Conservation (phyloP, 2,329 filamentous ascomycete species). For the Lasiodiplodia sp. region DNA sequence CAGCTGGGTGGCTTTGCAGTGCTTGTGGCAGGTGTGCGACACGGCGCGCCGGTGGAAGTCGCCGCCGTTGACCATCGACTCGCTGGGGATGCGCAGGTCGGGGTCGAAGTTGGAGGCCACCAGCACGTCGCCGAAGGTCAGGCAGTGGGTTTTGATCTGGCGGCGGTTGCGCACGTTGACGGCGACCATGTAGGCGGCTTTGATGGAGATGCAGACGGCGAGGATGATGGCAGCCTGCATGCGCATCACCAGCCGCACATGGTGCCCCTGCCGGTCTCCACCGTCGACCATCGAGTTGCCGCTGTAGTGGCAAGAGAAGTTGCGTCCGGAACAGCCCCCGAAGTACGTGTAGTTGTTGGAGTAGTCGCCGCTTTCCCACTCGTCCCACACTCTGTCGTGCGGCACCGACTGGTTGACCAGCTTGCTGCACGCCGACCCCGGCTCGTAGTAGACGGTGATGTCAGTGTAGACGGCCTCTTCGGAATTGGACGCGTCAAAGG, state of each 20-base stretch:
- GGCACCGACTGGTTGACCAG: not conserved
- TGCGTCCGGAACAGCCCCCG: not conserved
- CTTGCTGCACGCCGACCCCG: not conserved
- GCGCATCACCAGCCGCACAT: slow-evolving; percentile 38
- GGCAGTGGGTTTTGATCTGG: slow-evolving; percentile 39
- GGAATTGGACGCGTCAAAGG: not conserved
- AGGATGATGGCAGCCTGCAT: slow-evolving; percentile 43
- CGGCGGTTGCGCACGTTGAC: slow-evolving; percentile 38
- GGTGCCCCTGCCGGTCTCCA: not conserved
- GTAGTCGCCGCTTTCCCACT: not conserved
- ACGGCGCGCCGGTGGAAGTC: slow-evolving; percentile 37
- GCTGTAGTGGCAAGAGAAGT: not conserved
- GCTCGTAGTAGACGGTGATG: not conserved
- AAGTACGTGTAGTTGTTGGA: not conserved
- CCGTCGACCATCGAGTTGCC: not conserved
- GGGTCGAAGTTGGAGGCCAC: slow-evolving; percentile 40
- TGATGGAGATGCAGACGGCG: slow-evolving; percentile 36
- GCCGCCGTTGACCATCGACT: slow-evolving; percentile 43
- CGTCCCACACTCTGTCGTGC: not conserved
- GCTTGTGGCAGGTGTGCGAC: slow-evolving; percentile 42
- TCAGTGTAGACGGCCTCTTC: not conserved
- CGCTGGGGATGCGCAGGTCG: slow-evolving; percentile 39
- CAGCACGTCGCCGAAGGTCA: slow-evolving; percentile 43
- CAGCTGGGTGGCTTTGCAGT: slow-evolving; percentile 37
- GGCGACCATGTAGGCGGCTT: slow-evolving; percentile 42